phyloP scores from a whole-genome alignment of 345 rosid genomes.

The Eucalyptus fibrosa region DNA sequence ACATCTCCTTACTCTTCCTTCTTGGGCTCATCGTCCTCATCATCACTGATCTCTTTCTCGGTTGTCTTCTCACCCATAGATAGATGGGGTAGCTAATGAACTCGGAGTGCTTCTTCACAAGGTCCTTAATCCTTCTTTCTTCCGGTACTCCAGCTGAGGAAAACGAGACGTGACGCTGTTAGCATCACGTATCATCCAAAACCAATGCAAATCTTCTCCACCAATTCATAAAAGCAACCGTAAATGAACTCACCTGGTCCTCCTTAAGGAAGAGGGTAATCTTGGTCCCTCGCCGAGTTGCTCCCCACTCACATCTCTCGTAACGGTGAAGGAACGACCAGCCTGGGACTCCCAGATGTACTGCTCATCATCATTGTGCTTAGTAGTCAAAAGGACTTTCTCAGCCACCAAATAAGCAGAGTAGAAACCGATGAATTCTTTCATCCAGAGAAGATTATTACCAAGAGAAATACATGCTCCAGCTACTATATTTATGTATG shows the following conservation, averaged over 20 bases:
- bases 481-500: conserved; percentile 79
- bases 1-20: conserved; percentile 30
- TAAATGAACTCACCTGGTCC: conserved; percentile 15
- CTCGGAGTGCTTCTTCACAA: conserved; percentile 37
- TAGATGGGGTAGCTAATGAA: conserved; percentile 35
- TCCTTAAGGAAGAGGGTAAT: conserved; percentile 32
- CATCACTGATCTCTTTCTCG: neutral
- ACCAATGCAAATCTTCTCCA: neutral
- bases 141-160: conserved; percentile 24
- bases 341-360: conserved; percentile 37
- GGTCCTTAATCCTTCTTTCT: conserved; percentile 38
- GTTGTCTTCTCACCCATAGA: neutral
- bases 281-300: conserved; percentile 34
- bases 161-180: neutral
- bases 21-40: conserved; percentile 33
- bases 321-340: conserved; percentile 30
- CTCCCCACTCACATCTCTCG: conserved; percentile 22
- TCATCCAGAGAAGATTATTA: too few species aligned
- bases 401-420: conserved; percentile 33
- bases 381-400: conserved; percentile 23
- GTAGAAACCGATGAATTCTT: conserved; percentile 16
- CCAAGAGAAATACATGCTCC: conserved; percentile 78
- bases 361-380: conserved; percentile 32
- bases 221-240: neutral
- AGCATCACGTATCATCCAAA: neutral